A percentile compares a stretch with the other conserved stretches of the same genome.
phyloP scores from a whole-genome alignment of 257 asterid species.

The Linderniella brevidens region DNA sequence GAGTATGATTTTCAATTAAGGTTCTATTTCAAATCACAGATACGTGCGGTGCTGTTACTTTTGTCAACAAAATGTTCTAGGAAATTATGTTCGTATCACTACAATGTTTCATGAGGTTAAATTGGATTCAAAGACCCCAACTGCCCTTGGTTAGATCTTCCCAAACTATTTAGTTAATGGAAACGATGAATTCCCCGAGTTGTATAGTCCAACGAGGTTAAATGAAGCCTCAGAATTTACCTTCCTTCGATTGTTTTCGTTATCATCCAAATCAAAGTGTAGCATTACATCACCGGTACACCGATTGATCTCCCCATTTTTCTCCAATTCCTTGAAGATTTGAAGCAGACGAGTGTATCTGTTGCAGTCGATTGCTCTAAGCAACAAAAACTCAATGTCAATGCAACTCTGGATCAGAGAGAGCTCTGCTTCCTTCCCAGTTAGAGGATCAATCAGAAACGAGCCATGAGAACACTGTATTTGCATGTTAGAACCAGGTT shows the following conservation, averaged over 20 bases:
- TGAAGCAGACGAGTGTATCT: constrained; percentile 88
- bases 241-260: constrained; percentile 28
- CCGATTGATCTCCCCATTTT: constrained; percentile 52
- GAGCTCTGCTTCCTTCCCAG: constrained; percentile 77
- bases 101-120: too few species aligned
- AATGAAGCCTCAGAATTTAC: constrained; percentile 15
- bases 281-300: constrained; percentile 73
- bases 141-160: too few species aligned
- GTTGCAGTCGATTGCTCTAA: constrained; percentile 72
- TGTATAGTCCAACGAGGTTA: too few species aligned
- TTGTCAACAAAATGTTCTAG: too few species aligned
- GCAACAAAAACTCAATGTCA: constrained; percentile 77
- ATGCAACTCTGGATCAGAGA: constrained; percentile 63
- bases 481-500: constrained; percentile 83
- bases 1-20: too few species aligned
- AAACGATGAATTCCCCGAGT: too few species aligned
- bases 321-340: constrained; percentile 74
- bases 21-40: too few species aligned
- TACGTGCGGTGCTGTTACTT: too few species aligned
- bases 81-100: too few species aligned
- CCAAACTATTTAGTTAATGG: too few species aligned
- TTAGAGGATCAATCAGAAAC: constrained; percentile 77
- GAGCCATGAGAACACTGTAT: constrained; percentile 82
- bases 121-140: too few species aligned
- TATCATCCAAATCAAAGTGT: constrained; percentile 33